phyloP scores from a whole-genome alignment of 2,329 filamentous ascomycete genomes.

The Blastomyces gilchristii region DNA sequence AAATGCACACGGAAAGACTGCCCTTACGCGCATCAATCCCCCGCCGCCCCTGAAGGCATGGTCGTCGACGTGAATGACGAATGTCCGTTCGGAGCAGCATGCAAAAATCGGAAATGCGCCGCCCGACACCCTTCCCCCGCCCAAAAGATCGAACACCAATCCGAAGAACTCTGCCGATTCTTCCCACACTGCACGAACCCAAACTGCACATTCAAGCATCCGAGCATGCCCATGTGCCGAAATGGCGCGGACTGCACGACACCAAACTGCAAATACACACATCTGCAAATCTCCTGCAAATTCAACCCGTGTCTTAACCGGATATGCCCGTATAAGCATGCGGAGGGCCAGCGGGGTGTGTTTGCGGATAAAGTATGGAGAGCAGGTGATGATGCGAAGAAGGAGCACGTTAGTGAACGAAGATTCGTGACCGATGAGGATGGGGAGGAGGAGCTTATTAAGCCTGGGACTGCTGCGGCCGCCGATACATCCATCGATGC shows the following conservation, averaged over 20 bases:
- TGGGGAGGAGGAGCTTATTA: constrained; percentile 58
- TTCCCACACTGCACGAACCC: constrained; percentile 85
- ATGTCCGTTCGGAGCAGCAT: constrained; percentile 79
- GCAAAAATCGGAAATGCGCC: constrained; percentile 92
- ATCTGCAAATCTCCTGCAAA: constrained; percentile 73
- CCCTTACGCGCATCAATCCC: constrained; percentile 88
- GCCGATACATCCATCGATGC: not conserved
- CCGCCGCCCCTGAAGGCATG: constrained; percentile 68
- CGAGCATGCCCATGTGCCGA: constrained; percentile 72
- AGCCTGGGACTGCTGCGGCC: constrained; percentile 36
- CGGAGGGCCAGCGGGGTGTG: constrained; percentile 74
- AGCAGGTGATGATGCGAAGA: constrained; percentile 39
- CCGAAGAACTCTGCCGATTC: constrained; percentile 80
- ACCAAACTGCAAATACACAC: constrained; percentile 78
- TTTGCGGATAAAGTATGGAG: constrained; percentile 91
- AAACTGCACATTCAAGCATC: constrained; percentile 80
- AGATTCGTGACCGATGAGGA: constrained; percentile 66
- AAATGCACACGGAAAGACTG: constrained; percentile 82
- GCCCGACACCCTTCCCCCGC: constrained; percentile 88
- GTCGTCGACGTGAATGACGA: constrained; percentile 68
- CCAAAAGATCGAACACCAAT: constrained; percentile 64
- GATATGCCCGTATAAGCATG: constrained; percentile 81
- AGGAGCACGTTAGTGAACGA: constrained; percentile 67
- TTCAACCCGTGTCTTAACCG: constrained; percentile 87
- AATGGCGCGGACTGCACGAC: constrained; percentile 83